A percentile compares a stretch with the other conserved stretches of the same genome.
These are phyloP conservation scores for Coprinellus micaceus DNA, from an alignment of 768 basidiomycete genomes.

Conservation along the genomic window DNA sequence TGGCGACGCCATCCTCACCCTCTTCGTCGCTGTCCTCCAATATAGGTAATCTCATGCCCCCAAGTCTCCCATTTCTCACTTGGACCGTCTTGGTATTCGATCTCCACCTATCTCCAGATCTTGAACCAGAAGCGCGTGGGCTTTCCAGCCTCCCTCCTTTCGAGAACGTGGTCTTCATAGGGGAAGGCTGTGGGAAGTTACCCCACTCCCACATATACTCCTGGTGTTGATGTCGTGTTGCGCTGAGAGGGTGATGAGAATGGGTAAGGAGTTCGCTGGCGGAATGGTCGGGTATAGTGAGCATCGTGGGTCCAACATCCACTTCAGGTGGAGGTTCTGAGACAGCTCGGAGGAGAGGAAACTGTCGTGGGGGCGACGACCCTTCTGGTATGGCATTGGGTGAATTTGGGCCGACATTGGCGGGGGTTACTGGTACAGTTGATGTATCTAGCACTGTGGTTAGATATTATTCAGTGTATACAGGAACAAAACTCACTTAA, in stretches of 20 bases:
- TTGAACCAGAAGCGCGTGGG: constrained; percentile 13
- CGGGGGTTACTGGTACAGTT: constrained; percentile 5
- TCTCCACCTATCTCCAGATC: constrained; percentile 26
- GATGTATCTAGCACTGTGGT: background rate
- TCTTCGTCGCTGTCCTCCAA: constrained; percentile 17
- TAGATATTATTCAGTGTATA: too few relatives aligned
- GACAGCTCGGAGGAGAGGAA: constrained; percentile 43
- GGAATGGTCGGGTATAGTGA: constrained; percentile 7
- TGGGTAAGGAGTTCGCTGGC: background rate
- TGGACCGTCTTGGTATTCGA: constrained; percentile 15
- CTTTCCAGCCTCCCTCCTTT: constrained; percentile 39
- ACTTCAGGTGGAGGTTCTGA: constrained; percentile 61
- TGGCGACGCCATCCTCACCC: constrained; percentile 16
- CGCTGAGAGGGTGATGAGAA: constrained; percentile 4
- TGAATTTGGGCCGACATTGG: constrained; percentile 19
- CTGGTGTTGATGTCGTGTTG: constrained; percentile 21
- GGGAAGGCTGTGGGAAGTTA: constrained; percentile 78
- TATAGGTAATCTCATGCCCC: constrained; percentile 15
- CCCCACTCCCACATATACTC: constrained; percentile 97
- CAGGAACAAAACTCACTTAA: constrained; percentile 11
- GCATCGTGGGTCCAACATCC: constrained; percentile 8
- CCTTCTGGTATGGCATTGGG: constrained; percentile 9
- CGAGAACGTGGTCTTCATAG: constrained; percentile 51
- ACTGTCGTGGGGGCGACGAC: constrained; percentile 17
- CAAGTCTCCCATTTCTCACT: constrained; percentile 17